phyloP scores from a whole-genome alignment of 140 eudicot species.

The Senecio squalidus region DNA sequence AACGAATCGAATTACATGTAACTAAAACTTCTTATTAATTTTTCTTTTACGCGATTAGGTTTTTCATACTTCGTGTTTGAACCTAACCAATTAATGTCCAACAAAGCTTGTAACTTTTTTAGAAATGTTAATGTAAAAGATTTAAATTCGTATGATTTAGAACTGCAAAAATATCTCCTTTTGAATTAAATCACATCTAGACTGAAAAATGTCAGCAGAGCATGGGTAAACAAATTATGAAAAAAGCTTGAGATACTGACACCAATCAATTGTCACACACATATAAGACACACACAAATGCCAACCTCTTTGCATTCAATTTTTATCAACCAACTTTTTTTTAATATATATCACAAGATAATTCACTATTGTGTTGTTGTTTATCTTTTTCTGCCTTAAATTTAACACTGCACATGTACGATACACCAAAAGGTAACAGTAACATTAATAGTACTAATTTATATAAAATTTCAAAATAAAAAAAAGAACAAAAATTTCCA shows the following conservation, averaged over 20 bases:
- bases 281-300: slow-evolving; percentile 23
- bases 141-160: too few species aligned
- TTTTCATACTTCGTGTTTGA: too few species aligned
- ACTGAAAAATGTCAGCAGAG: slow-evolving; percentile 23
- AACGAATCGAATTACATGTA: too few species aligned
- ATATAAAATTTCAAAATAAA: too few species aligned
- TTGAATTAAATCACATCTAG: slow-evolving; percentile 13
- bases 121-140: too few species aligned
- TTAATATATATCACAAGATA: background rate
- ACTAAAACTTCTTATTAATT: too few species aligned
- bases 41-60: too few species aligned
- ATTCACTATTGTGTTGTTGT: background rate
- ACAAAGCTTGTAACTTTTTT: too few species aligned
- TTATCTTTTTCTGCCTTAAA: background rate
- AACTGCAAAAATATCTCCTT: background rate
- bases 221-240: slow-evolving; percentile 5
- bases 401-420: slow-evolving; percentile 30
- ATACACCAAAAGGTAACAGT: slow-evolving; percentile 24
- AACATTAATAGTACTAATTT: slow-evolving; percentile 25
- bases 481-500: slow-evolving; percentile 59
- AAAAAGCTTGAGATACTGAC: slow-evolving; percentile 28
- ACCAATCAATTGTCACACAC: slow-evolving; percentile 20
- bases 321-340: slow-evolving; percentile 9
- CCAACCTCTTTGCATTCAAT: slow-evolving; percentile 22
- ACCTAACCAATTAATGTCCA: too few species aligned